Evolutionary conservation across 169 alveolate species (phyloP).

Genomic region (Amoebophrya sp.): DNA sequence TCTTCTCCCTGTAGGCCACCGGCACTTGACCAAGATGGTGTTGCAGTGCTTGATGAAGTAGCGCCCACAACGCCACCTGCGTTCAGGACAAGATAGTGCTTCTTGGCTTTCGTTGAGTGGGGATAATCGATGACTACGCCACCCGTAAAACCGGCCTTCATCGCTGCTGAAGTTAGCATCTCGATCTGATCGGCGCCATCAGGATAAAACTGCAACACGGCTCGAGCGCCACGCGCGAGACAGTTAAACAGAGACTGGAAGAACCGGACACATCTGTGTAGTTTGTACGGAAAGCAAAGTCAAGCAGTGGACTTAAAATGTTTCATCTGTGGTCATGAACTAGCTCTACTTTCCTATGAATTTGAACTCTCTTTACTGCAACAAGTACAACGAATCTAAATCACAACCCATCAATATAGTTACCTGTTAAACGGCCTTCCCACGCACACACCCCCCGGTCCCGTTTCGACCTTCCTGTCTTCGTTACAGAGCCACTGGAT

Average conservation of each 20-base stretch:
- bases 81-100: constrained; percentile 47
- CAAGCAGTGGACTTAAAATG: neutral
- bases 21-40: too few relatives aligned
- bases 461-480: constrained; percentile 45
- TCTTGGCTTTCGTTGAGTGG: constrained; percentile 84
- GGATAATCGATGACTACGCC: constrained; percentile 89
- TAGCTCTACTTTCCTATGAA: neutral
- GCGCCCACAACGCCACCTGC: neutral
- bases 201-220: constrained; percentile 60
- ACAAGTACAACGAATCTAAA: neutral
- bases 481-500: constrained; percentile 90
- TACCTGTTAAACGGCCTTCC: too few relatives aligned
- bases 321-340: neutral
- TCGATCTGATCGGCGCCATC: constrained; percentile 64
- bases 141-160: constrained; percentile 78
- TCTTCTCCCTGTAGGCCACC: neutral
- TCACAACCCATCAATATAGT: too few relatives aligned
- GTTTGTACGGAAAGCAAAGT: constrained; percentile 1
- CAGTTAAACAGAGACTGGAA: constrained; percentile 73
- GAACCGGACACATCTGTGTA: constrained; percentile 63
- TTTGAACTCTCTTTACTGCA: neutral
- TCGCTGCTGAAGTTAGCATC: constrained; percentile 80
- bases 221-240: constrained; percentile 76
- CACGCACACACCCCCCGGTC: too few relatives aligned
- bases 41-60: neutral